Percentiles rank a stretch among this genome's conserved stretches.
These are phyloP conservation scores for Penicillium crystallinum DNA, from an alignment of 495 filamentous ascomycete species.

Conservation along the genomic window DNA sequence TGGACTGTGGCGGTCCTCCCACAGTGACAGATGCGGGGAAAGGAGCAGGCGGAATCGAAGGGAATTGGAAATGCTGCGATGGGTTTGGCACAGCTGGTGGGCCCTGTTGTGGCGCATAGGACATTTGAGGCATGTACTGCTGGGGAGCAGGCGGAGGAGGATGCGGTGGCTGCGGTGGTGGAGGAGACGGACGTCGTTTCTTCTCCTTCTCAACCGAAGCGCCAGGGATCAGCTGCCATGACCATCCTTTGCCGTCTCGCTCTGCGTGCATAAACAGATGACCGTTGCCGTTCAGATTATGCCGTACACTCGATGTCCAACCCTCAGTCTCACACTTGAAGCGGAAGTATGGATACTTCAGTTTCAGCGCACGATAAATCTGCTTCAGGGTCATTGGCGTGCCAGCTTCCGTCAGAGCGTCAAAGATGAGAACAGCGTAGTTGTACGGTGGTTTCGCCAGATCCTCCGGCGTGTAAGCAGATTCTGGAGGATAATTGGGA, in stretches of 20 bases:
- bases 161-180: conserved; percentile 40
- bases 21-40: conserved; percentile 21
- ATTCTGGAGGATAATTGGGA: conserved; percentile 64
- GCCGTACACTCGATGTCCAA: conserved; percentile 95
- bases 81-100: conserved; percentile 33
- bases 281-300: conserved; percentile 86
- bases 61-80: conserved; percentile 41
- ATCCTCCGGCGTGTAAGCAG: conserved; percentile 77
- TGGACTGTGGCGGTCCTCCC: conserved; percentile 18
- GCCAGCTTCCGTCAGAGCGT: conserved; percentile 70
- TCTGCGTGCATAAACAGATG: conserved; percentile 81
- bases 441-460: conserved; percentile 78
- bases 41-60: conserved; percentile 32
- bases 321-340: conserved; percentile 75
- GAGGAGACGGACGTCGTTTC: conserved; percentile 55
- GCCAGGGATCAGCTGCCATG: conserved; percentile 60
- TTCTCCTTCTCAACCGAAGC: conserved; percentile 67
- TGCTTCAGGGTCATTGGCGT: conserved; percentile 79
- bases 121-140: conserved; percentile 40
- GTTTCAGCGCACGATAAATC: conserved; percentile 85
- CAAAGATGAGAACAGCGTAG: conserved; percentile 87
- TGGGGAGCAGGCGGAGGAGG: conserved; percentile 33
- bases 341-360: conserved; percentile 86
- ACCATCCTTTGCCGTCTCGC: conserved; percentile 64
- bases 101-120: conserved; percentile 29